Evolutionary conservation across 2,329 filamentous ascomycete genomes (phyloP).

Genomic region (Talaromyces verruculosus): DNA sequence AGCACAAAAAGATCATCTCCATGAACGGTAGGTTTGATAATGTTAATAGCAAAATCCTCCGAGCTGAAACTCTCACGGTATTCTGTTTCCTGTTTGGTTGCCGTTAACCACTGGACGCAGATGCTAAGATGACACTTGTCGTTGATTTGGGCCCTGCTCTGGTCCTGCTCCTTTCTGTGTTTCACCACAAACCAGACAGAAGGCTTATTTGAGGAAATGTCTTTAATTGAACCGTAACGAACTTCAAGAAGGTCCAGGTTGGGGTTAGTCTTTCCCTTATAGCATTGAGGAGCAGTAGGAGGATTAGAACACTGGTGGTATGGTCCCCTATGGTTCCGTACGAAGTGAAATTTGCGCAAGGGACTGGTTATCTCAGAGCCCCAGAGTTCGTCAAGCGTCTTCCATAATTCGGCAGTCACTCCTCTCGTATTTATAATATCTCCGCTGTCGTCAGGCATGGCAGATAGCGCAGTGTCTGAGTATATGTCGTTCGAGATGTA

Average conservation of each 20-base stretch:
- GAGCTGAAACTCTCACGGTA: neutral
- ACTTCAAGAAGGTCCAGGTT: neutral
- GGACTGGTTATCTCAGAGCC: neutral
- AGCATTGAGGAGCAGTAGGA: neutral
- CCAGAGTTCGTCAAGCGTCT: neutral
- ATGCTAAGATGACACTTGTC: neutral
- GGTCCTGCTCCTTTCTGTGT: neutral
- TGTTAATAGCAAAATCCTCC: neutral
- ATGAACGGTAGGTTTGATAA: neutral
- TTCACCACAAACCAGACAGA: neutral
- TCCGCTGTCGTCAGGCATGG: neutral
- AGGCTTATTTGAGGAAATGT: neutral
- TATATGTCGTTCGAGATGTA: neutral
- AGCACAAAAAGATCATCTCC: neutral
- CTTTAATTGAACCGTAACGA: neutral
- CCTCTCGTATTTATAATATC: neutral
- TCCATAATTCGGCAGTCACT: neutral
- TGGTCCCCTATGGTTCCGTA: neutral
- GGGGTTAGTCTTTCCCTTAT: neutral
- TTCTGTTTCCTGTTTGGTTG: neutral
- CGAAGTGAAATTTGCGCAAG: neutral
- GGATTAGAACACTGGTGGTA: neutral
- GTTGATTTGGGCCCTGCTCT: neutral
- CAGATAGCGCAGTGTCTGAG: too few relatives aligned
- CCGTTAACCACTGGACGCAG: neutral